Evolutionary conservation across 2,329 filamentous ascomycete species (phyloP).

Genomic region (Penicillium corylophilum): DNA sequence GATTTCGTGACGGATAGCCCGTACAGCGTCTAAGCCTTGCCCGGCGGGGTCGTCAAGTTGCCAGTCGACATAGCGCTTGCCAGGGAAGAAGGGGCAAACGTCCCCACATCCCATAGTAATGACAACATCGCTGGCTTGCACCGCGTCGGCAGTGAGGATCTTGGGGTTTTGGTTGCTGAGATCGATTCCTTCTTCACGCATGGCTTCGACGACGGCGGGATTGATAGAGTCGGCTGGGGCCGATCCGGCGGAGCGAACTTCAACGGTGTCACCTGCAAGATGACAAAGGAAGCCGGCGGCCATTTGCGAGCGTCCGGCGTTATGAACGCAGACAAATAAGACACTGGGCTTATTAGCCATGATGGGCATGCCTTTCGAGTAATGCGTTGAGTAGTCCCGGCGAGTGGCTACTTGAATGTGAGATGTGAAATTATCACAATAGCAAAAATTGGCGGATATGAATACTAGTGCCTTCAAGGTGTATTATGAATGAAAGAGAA

Average conservation of each 20-base stretch:
- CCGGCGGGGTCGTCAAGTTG: conserved; percentile 27
- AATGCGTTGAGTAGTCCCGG: not conserved
- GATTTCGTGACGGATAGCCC: conserved; percentile 24
- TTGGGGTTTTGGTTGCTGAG: conserved; percentile 24
- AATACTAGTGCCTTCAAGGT: conserved; percentile 1
- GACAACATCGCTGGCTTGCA: conserved; percentile 25
- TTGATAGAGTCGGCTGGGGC: conserved; percentile 27
- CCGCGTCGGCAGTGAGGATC: conserved; percentile 23
- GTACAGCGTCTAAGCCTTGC: conserved; percentile 22
- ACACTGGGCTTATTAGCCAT: conserved; percentile 24
- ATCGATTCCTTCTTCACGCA: conserved; percentile 29
- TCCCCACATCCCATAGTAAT: conserved; percentile 33
- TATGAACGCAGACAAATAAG: conserved; percentile 30
- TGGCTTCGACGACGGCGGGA: conserved; percentile 23
- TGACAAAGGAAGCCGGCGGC: conserved; percentile 23
- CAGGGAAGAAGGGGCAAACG: conserved; percentile 26
- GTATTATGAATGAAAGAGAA: not conserved
- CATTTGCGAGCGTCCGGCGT: conserved; percentile 31
- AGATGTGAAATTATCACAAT: conserved; percentile 4
- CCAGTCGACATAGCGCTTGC: conserved; percentile 29
- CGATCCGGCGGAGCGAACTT: conserved; percentile 30
- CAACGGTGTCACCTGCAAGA: conserved; percentile 17
- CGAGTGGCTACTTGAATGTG: conserved; percentile 4
- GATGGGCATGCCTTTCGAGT: conserved; percentile 4
- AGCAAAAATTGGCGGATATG: not conserved